Evolutionary conservation across 495 filamentous ascomycete species (phyloP), one percentile per base, ranked within the genome.

Genomic region (Penicillium subrubescens): DNA sequence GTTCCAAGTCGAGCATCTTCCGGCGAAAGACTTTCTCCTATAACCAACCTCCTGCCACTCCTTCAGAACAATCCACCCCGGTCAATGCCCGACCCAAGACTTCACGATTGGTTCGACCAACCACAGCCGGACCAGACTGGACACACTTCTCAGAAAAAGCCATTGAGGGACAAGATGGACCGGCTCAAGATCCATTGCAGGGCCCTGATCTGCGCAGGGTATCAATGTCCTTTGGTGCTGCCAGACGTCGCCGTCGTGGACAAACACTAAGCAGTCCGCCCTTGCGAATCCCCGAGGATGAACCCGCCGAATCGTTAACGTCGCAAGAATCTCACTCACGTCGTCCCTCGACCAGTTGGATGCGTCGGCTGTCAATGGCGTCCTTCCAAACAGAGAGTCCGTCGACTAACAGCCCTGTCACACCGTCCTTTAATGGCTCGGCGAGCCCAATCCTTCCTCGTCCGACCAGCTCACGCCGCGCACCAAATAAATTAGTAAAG

Each of bases 401-500:
- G 54, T 87, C 89, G 27, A 90, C 87, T 66, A 81, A 88, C 60
- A 84, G 84, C 19, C 89, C 91, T 1, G 83, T 88, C 3, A 80
- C 92, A 25, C 86, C 87, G 11, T 88, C 88, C 60, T 92, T 90
- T 55, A 86, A 90, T 79, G 87, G 84, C 31, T 92, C 91, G 27
- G 83, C 82, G 8, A 89, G 85, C 48, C 89, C 90, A 41, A 90
- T 90, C 31, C 71, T 90, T 29, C 68, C 81, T 17, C 67, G 72
- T 39, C 74, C 83, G 14, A 57, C 74, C 15, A 74, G 77, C 52
- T 76, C 85, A 60, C 79, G 84, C 62, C 72, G 83, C 62, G 69
- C 82, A 11, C 88, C 90, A 17, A 97, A 97, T 77, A 97, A 96
- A 77, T 80, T 97, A 27, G 89, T 97, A 34, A 98, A 97, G 78